phyloP scores from a whole-genome alignment of 2,329 filamentous ascomycete species.

The Claviceps sp. region DNA sequence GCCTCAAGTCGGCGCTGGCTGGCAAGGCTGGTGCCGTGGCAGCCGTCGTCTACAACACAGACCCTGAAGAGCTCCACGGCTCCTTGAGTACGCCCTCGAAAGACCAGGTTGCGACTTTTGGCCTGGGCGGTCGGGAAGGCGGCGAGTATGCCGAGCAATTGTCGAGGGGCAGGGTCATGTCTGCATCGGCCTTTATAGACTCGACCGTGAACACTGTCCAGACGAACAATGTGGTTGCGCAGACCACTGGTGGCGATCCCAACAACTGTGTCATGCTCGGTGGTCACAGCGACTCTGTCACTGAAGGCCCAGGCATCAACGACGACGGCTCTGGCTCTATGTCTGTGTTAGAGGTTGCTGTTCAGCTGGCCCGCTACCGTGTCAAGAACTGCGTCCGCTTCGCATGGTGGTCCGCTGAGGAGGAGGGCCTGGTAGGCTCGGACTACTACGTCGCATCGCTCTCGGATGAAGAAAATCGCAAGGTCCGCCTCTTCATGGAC shows the following conservation, averaged over 20 bases:
- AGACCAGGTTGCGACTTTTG: constrained; percentile 54
- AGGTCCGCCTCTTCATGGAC: constrained; percentile 55
- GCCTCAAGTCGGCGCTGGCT: constrained; percentile 54
- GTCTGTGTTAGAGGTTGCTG: constrained; percentile 48
- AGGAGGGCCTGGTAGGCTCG: constrained; percentile 52
- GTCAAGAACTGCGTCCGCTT: constrained; percentile 55
- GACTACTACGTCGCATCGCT: constrained; percentile 46
- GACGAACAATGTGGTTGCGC: constrained; percentile 49
- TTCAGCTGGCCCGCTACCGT: constrained; percentile 40
- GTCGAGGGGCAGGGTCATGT: constrained; percentile 32
- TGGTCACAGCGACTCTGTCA: constrained; percentile 49
- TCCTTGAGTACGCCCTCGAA: constrained; percentile 51
- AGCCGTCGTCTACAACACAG: constrained; percentile 64
- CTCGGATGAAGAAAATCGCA: constrained; percentile 41
- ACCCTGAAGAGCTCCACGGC: constrained; percentile 46
- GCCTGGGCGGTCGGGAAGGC: constrained; percentile 47
- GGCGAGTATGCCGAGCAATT: constrained; percentile 41
- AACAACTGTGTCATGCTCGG: constrained; percentile 55
- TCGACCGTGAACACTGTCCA: constrained; percentile 38
- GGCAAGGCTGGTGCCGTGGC: constrained; percentile 57
- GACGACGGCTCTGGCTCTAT: constrained; percentile 60
- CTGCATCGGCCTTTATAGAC: constrained; percentile 46
- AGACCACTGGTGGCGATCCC: constrained; percentile 44
- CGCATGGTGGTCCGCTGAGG: constrained; percentile 55
- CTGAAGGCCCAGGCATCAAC: constrained; percentile 59